Evolutionary conservation across 306 rosid species (phyloP).

Genomic region (Begonia masoniana): DNA sequence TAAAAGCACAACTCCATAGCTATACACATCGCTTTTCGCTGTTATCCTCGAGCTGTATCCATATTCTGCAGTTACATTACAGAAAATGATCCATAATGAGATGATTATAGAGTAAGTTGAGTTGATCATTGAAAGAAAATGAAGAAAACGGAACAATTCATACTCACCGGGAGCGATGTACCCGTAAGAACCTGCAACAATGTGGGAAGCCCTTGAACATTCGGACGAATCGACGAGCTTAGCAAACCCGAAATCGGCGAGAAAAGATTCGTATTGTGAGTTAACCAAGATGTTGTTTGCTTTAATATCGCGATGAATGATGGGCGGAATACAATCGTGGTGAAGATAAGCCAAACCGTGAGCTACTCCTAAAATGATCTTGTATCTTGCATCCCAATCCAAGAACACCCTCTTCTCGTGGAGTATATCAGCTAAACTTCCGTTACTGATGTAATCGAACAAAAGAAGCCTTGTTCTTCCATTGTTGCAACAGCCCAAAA

Average conservation of each 20-base stretch:
- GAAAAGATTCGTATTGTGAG: constrained; percentile 65
- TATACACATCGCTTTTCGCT: constrained; percentile 89
- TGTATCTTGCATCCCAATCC: constrained; percentile 94
- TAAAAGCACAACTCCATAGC: constrained; percentile 78
- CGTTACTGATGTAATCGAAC: constrained; percentile 82
- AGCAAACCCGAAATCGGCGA: constrained; percentile 92
- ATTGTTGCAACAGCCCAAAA: constrained; percentile 70
- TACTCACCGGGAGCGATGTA: constrained; percentile 91
- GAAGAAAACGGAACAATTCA: constrained; percentile 7
- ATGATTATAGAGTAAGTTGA: background rate
- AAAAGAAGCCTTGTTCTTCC: constrained; percentile 67
- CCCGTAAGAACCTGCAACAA: constrained; percentile 86
- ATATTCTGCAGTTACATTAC: constrained; percentile 51
- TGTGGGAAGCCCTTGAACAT: constrained; percentile 42
- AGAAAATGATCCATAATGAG: background rate
- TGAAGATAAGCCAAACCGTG: constrained; percentile 93
- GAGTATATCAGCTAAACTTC: constrained; percentile 61
- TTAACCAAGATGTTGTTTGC: constrained; percentile 89
- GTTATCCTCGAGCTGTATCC: constrained; percentile 95
- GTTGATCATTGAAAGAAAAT: background rate
- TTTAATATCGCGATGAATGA: constrained; percentile 72
- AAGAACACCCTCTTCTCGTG: constrained; percentile 75
- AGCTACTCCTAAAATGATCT: constrained; percentile 75
- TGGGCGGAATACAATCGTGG: constrained; percentile 86
- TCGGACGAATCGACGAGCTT: constrained; percentile 51